Conservation (phyloP, 768 basidiomycete genomes). For the Russula dissimulans region DNA sequence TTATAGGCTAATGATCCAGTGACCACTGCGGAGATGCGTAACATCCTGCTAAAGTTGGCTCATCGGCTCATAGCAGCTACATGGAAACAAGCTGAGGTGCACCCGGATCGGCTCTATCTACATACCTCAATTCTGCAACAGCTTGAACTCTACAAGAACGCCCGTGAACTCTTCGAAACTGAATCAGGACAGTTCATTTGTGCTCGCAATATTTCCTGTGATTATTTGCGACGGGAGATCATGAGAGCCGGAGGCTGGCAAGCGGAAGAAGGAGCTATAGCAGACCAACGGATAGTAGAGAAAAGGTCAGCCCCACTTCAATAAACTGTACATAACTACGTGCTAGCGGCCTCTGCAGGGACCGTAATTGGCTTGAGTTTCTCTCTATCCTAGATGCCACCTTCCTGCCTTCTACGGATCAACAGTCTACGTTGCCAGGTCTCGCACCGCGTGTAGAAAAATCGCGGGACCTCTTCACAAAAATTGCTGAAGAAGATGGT, state of each 20-base stretch:
- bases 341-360: conserved; percentile 31
- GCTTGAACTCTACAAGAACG: conserved; percentile 60
- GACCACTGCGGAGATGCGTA: conserved; percentile 53
- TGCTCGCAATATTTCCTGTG: conserved; percentile 59
- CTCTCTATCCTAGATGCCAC: conserved; percentile 62
- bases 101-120: conserved; percentile 69
- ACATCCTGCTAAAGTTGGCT: conserved; percentile 66
- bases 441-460: conserved; percentile 33
- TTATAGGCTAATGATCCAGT: conserved; percentile 59
- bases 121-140: conserved; percentile 65
- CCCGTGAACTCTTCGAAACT: conserved; percentile 54
- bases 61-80: conserved; percentile 62
- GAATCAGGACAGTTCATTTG: conserved; percentile 63
- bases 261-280: conserved; percentile 52
- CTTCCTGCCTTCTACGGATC: conserved; percentile 35
- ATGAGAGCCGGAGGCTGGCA: conserved; percentile 47
- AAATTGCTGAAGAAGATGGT: conserved; percentile 57
- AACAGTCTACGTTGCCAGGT: conserved; percentile 26
- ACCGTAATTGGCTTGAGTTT: conserved; percentile 85
- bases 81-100: conserved; percentile 51
- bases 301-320: conserved; percentile 38
- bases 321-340: background rate
- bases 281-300: conserved; percentile 49
- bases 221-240: conserved; percentile 67
- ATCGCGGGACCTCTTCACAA: conserved; percentile 42